phyloP scores from a whole-genome alignment of 495 filamentous ascomycete genomes.

The Xylaria venustula region DNA sequence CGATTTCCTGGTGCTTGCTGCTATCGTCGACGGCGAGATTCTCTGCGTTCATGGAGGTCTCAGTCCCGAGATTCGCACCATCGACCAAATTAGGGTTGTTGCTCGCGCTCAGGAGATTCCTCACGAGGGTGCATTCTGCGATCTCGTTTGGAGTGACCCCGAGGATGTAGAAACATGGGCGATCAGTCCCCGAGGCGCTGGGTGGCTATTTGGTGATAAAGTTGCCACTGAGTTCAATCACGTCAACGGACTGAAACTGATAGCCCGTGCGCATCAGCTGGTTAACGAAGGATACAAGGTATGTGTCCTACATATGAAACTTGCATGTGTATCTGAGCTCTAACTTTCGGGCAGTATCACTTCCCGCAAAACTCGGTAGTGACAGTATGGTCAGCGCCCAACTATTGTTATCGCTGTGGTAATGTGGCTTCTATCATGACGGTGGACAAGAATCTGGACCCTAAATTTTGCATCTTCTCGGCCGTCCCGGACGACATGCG shows the following conservation, averaged over 20 bases:
- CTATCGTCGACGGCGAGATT: conserved; percentile 95
- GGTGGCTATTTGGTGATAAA: conserved; percentile 97
- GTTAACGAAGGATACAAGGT: conserved; percentile 98
- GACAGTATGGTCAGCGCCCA: conserved; percentile 98
- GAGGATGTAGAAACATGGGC: conserved; percentile 99
- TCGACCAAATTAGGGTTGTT: conserved; percentile 97
- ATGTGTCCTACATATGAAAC: conserved; percentile 14
- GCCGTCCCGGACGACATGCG: conserved; percentile 91
- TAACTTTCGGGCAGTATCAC: conserved; percentile 64
- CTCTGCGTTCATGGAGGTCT: conserved; percentile 97
- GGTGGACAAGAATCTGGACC: conserved; percentile 76
- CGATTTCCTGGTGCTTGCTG: conserved; percentile 93
- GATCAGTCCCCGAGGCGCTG: conserved; percentile 88
- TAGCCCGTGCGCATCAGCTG: conserved; percentile 93
- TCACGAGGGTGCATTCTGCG: conserved; percentile 96
- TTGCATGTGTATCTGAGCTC: too few relatives aligned
- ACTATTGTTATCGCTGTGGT: conserved; percentile 98
- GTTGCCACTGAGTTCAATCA: conserved; percentile 99
- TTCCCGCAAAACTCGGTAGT: conserved; percentile 94
- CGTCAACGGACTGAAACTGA: conserved; percentile 91
- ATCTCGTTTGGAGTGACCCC: conserved; percentile 97
- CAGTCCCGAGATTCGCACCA: conserved; percentile 91
- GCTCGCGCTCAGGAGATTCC: conserved; percentile 96
- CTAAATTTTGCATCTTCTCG: conserved; percentile 90
- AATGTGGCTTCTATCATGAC: conserved; percentile 98